Base-by-base conservation (phyloP, 1,284 basidiomycete genomes). In the Ceratobasidium sp. region DNA sequence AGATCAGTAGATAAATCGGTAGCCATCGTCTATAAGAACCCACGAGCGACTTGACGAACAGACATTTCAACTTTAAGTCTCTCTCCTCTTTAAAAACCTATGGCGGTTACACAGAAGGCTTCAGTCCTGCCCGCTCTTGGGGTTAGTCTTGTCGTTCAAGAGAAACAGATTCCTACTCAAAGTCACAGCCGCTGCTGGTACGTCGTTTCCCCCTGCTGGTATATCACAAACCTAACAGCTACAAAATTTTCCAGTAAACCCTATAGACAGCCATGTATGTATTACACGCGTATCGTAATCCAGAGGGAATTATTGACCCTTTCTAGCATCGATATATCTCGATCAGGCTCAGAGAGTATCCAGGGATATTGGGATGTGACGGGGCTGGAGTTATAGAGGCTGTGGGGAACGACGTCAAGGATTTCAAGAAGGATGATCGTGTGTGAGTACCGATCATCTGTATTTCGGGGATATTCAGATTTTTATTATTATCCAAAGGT, bases 281-380 rank as follows among this genome's bases (percentile, higher is more conserved):
- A 45, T 44, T 17, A 44, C 15, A 22, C 22, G 36, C 17, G 41
- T 71, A 54, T 41, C 11, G 6, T 41, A 41, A 5, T 41, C 11
- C 11, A 11, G 36, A 11, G 11, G 36, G 6, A 11, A 41, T 4
- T 41, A 41, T 41, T 41, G 36, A 41, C 11, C 36, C 11, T 41
- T 41, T 41, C 36, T 5, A 41, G 36, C 36, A 41, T 41, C 36
- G 36, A 11, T 41, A 5, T 41, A 41, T 41, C 6, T 41, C 36
- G 36, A 4, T 41, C 36, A 41, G 36, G 36, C 22, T 57, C 7
- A 19, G 19, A n/a, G 54, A 69, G 24, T 69, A 57, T 36, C 72
- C 71, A 17, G 22, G 64, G 8, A 63, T 73, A 9, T 44, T 76
- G 4, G 75, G 75, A n/a, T 29, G 41, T 24, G 75, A 76, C 41